These are phyloP conservation scores for Lipomyces sp. DNA, from an alignment of 805 yeast species.

Conservation along the genomic window DNA sequence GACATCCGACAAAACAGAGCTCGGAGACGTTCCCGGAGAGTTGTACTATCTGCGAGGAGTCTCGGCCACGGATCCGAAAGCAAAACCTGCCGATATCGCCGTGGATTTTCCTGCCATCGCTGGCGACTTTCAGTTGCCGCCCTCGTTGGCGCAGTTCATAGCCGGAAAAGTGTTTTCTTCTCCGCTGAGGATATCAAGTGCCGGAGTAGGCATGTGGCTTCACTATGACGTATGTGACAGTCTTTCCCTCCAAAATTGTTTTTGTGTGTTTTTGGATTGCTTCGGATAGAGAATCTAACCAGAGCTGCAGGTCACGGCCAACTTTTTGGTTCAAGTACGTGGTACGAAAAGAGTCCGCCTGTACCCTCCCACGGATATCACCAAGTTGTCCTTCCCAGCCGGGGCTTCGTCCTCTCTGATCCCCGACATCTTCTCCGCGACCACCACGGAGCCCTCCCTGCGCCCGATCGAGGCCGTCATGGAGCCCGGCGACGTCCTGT, in stretches of 20 bases:
- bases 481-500: constrained; percentile 41
- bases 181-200: constrained; percentile 39
- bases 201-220: constrained; percentile 39
- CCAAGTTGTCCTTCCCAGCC: constrained; percentile 34
- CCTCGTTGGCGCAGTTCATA: constrained; percentile 23
- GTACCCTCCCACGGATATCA: constrained; percentile 40
- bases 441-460: constrained; percentile 13
- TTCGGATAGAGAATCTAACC: neutral
- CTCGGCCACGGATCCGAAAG: constrained; percentile 34
- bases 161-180: constrained; percentile 36
- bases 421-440: constrained; percentile 35
- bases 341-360: constrained; percentile 38
- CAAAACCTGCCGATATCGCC: constrained; percentile 34
- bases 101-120: constrained; percentile 37
- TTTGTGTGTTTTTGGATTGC: neutral
- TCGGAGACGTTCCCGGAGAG: neutral
- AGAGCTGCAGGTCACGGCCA: constrained; percentile 34
- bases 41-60: constrained; percentile 36
- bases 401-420: constrained; percentile 39
- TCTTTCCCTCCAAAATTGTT: too few species aligned
- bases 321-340: constrained; percentile 38
- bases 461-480: constrained; percentile 37
- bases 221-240: constrained; percentile 37
- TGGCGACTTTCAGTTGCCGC: constrained; percentile 37
- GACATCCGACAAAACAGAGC: too few species aligned